Conservation (phyloP, 1,139 yeast genomes). For the Debaryomyces robertsiae region DNA sequence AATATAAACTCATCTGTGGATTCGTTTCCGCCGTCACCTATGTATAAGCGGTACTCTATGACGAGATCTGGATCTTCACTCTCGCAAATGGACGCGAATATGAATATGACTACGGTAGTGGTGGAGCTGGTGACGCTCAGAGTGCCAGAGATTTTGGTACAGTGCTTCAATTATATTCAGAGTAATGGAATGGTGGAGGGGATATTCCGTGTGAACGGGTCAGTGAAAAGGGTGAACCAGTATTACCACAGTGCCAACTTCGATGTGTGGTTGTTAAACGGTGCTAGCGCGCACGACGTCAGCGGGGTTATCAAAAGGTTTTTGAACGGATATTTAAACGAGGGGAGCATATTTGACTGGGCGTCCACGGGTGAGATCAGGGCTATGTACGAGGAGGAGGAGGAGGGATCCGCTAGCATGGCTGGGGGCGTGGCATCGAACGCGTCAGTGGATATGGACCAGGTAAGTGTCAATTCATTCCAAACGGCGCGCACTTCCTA, state of each 20-base stretch:
- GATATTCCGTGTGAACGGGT: conserved; percentile 32
- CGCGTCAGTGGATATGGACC: conserved; percentile 1
- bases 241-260: conserved; percentile 18
- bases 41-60: conserved; percentile 4
- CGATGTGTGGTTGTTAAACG: conserved; percentile 16
- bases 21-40: conserved; percentile 4
- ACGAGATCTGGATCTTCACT: conserved; percentile 3
- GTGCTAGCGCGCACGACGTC: conserved; percentile 22
- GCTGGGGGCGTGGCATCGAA: no score
- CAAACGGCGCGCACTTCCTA: conserved; percentile 11
- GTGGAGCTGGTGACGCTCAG: conserved; percentile 4
- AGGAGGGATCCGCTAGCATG: no score
- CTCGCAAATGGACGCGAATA: conserved; percentile 3
- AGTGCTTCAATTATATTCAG: conserved; percentile 23
- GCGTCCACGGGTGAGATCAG: conserved; percentile 16
- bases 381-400: conserved; percentile 7
- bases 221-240: conserved; percentile 25
- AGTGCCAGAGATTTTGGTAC: conserved; percentile 24
- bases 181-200: conserved; percentile 26
- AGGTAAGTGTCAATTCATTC: conserved; percentile 10
- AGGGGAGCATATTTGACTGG: conserved; percentile 15
- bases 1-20: conserved; percentile 8
- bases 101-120: not conserved
- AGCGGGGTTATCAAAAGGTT: conserved; percentile 25
- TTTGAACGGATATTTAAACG: conserved; percentile 17